These are phyloP conservation scores for Acer saccharum DNA, from an alignment of 345 rosid species.

Conservation along the genomic window DNA sequence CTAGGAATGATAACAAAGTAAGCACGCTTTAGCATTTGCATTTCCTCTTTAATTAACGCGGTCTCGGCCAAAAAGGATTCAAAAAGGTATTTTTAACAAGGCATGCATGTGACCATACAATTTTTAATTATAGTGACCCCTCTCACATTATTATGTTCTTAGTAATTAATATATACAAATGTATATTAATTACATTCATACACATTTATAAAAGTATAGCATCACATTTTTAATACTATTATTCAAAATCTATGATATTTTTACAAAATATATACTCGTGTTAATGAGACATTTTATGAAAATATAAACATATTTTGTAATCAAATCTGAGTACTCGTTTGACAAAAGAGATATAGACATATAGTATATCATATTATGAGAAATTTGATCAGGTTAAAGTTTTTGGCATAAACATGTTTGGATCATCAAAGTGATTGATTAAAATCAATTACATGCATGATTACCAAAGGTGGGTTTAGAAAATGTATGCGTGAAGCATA, in stretches of 20 bases:
- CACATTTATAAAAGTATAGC: not conserved
- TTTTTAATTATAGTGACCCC: constrained; percentile 1
- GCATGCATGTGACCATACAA: not conserved
- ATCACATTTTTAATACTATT: not conserved
- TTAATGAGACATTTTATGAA: too few species aligned
- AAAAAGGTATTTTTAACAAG: not conserved
- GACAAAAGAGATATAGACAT: too few species aligned
- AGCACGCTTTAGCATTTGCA: constrained; percentile 41
- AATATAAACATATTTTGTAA: too few species aligned
- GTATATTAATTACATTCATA: too few species aligned
- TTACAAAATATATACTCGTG: too few species aligned
- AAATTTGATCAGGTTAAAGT: too few species aligned
- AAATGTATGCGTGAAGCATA: not conserved
- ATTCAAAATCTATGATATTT: not conserved
- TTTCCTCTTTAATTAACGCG: not conserved
- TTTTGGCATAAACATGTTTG: too few species aligned
- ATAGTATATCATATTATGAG: too few species aligned
- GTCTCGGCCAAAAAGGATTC: not conserved
- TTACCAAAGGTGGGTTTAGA: not conserved
- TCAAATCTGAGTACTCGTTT: too few species aligned
- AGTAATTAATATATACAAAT: not conserved
- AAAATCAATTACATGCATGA: constrained; percentile 4
- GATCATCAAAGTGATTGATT: not conserved
- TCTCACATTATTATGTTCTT: constrained; percentile 8
- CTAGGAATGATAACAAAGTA: constrained; percentile 42